Conservation (phyloP, 176 grass and related monocot genomes). For the Ananas comosus region DNA sequence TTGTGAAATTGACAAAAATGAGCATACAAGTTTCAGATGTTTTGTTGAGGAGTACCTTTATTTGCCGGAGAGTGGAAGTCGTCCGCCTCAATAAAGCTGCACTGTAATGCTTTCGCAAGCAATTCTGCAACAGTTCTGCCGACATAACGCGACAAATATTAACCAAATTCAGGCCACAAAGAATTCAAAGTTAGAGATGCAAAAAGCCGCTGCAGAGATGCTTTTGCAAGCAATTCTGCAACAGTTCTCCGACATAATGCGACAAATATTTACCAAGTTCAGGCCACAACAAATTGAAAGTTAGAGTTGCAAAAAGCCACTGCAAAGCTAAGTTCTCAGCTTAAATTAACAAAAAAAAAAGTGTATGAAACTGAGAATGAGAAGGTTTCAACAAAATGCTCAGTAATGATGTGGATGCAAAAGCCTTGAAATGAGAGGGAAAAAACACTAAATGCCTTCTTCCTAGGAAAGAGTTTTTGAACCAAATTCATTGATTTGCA, state of each 20-base stretch:
- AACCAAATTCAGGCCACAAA: background rate
- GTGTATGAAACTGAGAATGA: too few relatives aligned
- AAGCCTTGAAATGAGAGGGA: too few relatives aligned
- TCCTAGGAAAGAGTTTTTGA: too few relatives aligned
- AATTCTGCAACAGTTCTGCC: constrained; percentile 62
- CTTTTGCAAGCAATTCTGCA: constrained; percentile 49
- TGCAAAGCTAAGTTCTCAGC: background rate
- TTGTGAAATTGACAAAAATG: too few relatives aligned
- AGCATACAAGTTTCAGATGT: too few relatives aligned
- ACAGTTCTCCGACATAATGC: constrained; percentile 34
- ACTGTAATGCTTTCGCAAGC: constrained; percentile 44
- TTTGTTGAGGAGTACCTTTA: constrained; percentile 43
- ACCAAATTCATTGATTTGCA: too few relatives aligned
- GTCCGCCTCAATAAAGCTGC: constrained; percentile 79
- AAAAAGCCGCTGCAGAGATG: background rate
- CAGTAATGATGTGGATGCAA: too few relatives aligned
- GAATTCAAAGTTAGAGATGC: background rate
- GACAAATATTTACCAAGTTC: background rate
- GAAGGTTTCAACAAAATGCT: too few relatives aligned
- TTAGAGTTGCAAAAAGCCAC: background rate
- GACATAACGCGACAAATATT: background rate
- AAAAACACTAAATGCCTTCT: too few relatives aligned
- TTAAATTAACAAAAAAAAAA: too few relatives aligned
- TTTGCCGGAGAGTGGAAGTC: constrained; percentile 73
- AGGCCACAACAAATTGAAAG: background rate